Percentiles rank a stretch among this genome's conserved stretches.
phyloP scores from a whole-genome alignment of 495 filamentous ascomycete species.

The Daldinia concentrica region DNA sequence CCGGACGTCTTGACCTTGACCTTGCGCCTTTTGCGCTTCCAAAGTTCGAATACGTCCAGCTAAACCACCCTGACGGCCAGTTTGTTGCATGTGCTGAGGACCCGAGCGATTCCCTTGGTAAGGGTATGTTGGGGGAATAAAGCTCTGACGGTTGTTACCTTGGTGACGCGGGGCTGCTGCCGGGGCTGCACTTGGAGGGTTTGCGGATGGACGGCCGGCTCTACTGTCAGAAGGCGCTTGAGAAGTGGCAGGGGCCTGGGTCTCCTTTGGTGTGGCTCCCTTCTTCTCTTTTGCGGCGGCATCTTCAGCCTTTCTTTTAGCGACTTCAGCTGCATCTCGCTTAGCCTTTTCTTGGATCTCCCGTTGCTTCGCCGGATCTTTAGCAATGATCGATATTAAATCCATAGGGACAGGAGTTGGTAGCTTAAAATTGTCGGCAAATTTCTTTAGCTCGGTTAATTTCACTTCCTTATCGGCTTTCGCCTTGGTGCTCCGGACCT shows the following conservation, averaged over 20 bases:
- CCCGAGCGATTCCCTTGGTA: constrained; percentile 49
- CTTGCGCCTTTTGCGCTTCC: constrained; percentile 57
- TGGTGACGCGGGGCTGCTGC: constrained; percentile 48
- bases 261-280: constrained; percentile 48
- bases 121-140: constrained; percentile 32
- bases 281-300: constrained; percentile 53
- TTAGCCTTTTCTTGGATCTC: constrained; percentile 89
- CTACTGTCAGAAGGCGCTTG: constrained; percentile 38
- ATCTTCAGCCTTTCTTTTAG: constrained; percentile 51
- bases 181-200: constrained; percentile 45
- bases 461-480: constrained; percentile 89
- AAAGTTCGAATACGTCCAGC: constrained; percentile 55
- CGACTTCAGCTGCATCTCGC: constrained; percentile 69
- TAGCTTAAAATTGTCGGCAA: constrained; percentile 92
- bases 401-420: constrained; percentile 90
- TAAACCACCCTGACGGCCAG: constrained; percentile 49
- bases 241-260: constrained; percentile 45
- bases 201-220: constrained; percentile 39
- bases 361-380: constrained; percentile 90
- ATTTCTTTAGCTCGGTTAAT: constrained; percentile 92
- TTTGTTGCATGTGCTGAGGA: constrained; percentile 47
- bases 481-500: constrained; percentile 73
- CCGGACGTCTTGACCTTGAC: constrained; percentile 56
- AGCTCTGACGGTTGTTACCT: constrained; percentile 33
- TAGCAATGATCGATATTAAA: constrained; percentile 92